Conservation (phyloP, 352 stramenopile genomes). For the Pythium aphanidermatum region DNA sequence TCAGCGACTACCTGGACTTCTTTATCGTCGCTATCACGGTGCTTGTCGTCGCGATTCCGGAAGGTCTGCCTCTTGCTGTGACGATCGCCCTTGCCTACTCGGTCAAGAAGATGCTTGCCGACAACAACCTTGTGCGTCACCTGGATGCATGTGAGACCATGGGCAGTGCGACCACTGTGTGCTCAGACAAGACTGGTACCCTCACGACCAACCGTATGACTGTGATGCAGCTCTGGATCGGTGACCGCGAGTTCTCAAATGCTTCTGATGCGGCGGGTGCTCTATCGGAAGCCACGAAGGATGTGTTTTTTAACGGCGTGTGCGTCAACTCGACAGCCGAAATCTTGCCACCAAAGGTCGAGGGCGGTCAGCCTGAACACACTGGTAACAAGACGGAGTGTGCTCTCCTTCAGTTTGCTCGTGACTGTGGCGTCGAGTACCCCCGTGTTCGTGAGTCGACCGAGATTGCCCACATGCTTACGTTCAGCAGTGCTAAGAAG, state of each 20-base stretch:
- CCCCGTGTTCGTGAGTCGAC: constrained; percentile 35
- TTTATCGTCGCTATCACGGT: constrained; percentile 87
- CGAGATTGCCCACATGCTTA: constrained; percentile 69
- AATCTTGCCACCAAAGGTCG: constrained; percentile 46
- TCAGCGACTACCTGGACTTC: constrained; percentile 65
- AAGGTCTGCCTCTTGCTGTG: constrained; percentile 96
- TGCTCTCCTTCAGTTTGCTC: constrained; percentile 62
- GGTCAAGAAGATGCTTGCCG: constrained; percentile 88
- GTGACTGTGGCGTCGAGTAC: constrained; percentile 69
- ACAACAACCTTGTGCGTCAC: constrained; percentile 89
- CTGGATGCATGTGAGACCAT: constrained; percentile 90
- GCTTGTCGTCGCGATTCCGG: constrained; percentile 96
- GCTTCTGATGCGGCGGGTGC: constrained; percentile 38
- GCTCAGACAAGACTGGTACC: constrained; percentile 97
- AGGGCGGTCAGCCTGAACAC: constrained; percentile 55
- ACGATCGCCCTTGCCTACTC: constrained; percentile 96
- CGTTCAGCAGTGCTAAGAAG: constrained; percentile 81
- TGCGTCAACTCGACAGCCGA: constrained; percentile 72
- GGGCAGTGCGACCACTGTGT: constrained; percentile 94
- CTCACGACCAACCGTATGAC: constrained; percentile 98
- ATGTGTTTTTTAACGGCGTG: constrained; percentile 66
- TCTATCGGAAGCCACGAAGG: constrained; percentile 55
- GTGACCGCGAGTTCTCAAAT: constrained; percentile 45
- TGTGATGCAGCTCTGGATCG: constrained; percentile 87
- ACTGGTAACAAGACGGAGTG: constrained; percentile 83